Evolutionary conservation across 495 filamentous ascomycete genomes (phyloP).

Genomic region (Clohesyomyces aquaticus): DNA sequence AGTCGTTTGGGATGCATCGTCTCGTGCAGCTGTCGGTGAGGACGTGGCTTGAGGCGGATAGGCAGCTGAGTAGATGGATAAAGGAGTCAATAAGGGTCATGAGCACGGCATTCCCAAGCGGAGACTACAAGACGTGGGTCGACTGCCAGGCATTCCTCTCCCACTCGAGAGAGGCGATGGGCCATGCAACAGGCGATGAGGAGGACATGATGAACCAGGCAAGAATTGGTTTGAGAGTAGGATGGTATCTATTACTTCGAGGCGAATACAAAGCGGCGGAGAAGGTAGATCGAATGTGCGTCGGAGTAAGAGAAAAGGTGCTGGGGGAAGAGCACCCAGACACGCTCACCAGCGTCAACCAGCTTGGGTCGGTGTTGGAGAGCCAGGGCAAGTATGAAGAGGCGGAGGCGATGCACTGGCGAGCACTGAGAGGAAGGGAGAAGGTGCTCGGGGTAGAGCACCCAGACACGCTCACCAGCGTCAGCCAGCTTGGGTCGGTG

Average conservation of each 20-base stretch:
- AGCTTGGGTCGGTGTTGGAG: neutral
- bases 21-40: slow-evolving; percentile 28
- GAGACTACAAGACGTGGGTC: slow-evolving; percentile 14
- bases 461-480: neutral
- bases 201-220: slow-evolving; percentile 2
- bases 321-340: slow-evolving; percentile 48
- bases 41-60: slow-evolving; percentile 18
- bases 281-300: neutral
- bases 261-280: slow-evolving; percentile 40
- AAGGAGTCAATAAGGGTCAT: slow-evolving; percentile 14
- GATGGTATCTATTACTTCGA: slow-evolving; percentile 10
- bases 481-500: neutral
- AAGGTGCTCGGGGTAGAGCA: neutral
- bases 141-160: slow-evolving; percentile 4
- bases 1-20: slow-evolving; percentile 20
- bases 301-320: slow-evolving; percentile 45
- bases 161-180: slow-evolving; percentile 8
- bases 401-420: neutral
- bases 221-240: neutral
- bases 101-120: slow-evolving; percentile 6
- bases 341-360: slow-evolving; percentile 39
- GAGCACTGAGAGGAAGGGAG: neutral
- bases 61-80: slow-evolving; percentile 15
- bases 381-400: neutral
- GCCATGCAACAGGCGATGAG: slow-evolving; percentile 9